Percentiles rank a stretch among this genome's conserved stretches.
phyloP scores from a whole-genome alignment of 2,329 filamentous ascomycete genomes.

The Phaeomoniella chlamydospora region DNA sequence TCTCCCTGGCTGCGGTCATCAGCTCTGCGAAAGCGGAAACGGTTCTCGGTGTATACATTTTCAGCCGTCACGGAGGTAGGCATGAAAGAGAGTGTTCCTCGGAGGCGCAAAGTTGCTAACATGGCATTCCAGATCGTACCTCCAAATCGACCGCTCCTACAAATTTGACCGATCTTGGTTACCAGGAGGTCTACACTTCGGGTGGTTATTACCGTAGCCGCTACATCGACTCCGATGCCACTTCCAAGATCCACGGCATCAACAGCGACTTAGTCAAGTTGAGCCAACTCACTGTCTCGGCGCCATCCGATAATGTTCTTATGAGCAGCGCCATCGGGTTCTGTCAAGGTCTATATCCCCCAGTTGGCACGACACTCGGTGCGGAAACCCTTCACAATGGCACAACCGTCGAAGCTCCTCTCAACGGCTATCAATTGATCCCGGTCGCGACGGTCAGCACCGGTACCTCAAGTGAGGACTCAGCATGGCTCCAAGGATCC shows the following conservation, averaged over 20 bases:
- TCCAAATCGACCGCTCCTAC: slow-evolving; percentile 60
- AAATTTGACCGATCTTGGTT: slow-evolving; percentile 64
- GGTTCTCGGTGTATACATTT: slow-evolving; percentile 70
- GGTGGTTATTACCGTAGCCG: slow-evolving; percentile 62
- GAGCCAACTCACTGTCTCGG: slow-evolving; percentile 56
- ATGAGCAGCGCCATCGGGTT: slow-evolving; percentile 69
- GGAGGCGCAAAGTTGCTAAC: too few species aligned
- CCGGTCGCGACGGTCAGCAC: slow-evolving; percentile 50
- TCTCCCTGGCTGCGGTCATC: slow-evolving; percentile 5
- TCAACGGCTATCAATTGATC: slow-evolving; percentile 74
- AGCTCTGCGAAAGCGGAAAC: slow-evolving; percentile 38
- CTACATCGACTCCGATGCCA: slow-evolving; percentile 52
- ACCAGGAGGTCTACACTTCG: slow-evolving; percentile 56
- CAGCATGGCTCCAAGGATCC: slow-evolving; percentile 43
- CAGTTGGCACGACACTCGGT: slow-evolving; percentile 39
- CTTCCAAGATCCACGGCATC: slow-evolving; percentile 50
- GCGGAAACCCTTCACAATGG: slow-evolving; percentile 58
- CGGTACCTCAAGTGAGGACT: slow-evolving; percentile 45
- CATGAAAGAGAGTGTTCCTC: too few species aligned
- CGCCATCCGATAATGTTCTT: slow-evolving; percentile 63
- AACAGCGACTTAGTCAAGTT: slow-evolving; percentile 51
- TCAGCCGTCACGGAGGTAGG: slow-evolving; percentile 64
- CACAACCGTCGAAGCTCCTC: slow-evolving; percentile 47
- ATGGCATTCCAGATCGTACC: slow-evolving; percentile 67
- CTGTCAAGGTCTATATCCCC: slow-evolving; percentile 76